These are phyloP conservation scores for Geotrichum histeridarum DNA, from an alignment of 1,139 yeast species.

Conservation along the genomic window DNA sequence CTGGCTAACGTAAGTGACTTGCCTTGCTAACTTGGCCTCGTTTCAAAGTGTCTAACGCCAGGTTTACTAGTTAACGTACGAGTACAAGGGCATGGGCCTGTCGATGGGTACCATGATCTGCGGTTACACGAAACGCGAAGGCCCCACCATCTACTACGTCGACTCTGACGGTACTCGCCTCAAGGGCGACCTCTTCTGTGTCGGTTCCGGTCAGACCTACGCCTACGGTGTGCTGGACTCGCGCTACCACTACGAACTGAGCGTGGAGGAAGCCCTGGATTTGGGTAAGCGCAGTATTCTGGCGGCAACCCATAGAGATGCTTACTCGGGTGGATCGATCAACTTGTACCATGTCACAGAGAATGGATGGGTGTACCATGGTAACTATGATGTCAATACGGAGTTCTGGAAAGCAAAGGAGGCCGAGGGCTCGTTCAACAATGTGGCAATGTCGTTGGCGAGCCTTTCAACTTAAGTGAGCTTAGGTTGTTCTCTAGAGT, in stretches of 20 bases:
- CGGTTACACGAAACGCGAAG: constrained; percentile 92
- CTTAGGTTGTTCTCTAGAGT: too few relatives aligned
- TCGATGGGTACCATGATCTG: constrained; percentile 99
- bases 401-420: constrained; percentile 89
- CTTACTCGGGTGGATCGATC: constrained; percentile 95
- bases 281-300: constrained; percentile 92
- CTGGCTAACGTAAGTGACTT: constrained; percentile 57
- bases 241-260: constrained; percentile 80
- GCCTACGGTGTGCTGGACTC: constrained; percentile 98
- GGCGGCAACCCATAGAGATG: constrained; percentile 98
- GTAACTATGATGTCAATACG: constrained; percentile 88
- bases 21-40: background rate
- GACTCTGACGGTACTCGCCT: constrained; percentile 96
- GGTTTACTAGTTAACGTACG: constrained; percentile 56
- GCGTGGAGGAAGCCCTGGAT: constrained; percentile 88
- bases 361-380: constrained; percentile 92
- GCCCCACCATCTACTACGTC: constrained; percentile 91
- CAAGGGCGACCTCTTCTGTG: constrained; percentile 93
- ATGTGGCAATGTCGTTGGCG: constrained; percentile 48
- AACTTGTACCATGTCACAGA: constrained; percentile 91
- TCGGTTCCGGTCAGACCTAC: constrained; percentile 98
- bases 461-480: background rate
- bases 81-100: constrained; percentile 96
- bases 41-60: background rate
- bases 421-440: constrained; percentile 83